Base-by-base conservation (phyloP, 78 protist genomes). In the Dictyostelium intermedium region DNA sequence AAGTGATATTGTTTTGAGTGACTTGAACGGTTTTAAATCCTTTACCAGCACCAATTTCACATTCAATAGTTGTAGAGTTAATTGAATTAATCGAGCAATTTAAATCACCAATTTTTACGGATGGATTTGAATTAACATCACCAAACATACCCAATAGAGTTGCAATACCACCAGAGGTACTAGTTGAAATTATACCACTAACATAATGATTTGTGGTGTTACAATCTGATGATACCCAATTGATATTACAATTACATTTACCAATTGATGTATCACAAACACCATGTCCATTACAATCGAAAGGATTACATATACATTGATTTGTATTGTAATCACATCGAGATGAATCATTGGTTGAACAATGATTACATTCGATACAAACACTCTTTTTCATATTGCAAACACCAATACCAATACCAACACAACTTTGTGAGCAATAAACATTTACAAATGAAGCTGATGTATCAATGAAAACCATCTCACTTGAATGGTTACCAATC, bases 181-280 rank as follows among this genome's bases (percentile, higher is more conserved):
- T 39, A 0, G 82, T 13, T 11, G 50, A 10, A 11, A n/a, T 27
- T 1, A 77, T 8, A 11, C 53, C 20, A 32, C 45, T 23, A 32
- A 77, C 82, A 77, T n/a, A 77, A 43, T 77, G 82, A n/a, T 77
- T 14, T 2, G 82, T 25, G 11, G 50, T 72, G n/a, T 72, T 72
- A 72, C 79, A 72, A 34, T 72, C 79, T 11, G 43, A 25, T 13
- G 25, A 25, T 13, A 23, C 11, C 79, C 79, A 72, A 32, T 14
- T 0, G 34, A 18, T 72, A 6, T 32, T 6, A 34, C 79, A 72
- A 16, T 72, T 34, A 72, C 79, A 72, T 72, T 72, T 72, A 13
- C 79, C 45, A 18, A 34, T 72, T 0, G 4, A 16, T 5, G 43
- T 72, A 32, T 72, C n/a, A 16, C 79, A 72, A 11, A 13, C 13